Conservation (phyloP, 192 early-diverging fungal species). For the Ambispora gerdemannii region DNA sequence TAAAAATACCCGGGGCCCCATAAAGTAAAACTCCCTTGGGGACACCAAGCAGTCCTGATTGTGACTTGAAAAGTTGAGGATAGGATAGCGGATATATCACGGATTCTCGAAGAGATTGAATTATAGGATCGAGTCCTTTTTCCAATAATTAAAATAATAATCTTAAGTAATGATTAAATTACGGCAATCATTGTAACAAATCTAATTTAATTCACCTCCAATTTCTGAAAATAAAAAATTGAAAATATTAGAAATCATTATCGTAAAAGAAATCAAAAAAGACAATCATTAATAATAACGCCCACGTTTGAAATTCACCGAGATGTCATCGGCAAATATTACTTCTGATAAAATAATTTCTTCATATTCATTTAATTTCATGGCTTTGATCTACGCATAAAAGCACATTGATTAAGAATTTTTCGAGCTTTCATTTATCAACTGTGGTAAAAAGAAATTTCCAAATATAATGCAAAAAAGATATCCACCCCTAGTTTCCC, state of each 20-base stretch:
- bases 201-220: constrained; percentile 27
- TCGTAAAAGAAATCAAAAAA: neutral
- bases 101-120: constrained; percentile 86
- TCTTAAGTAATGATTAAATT: no score
- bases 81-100: constrained; percentile 95
- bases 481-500: constrained; percentile 62
- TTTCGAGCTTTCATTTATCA: neutral
- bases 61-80: constrained; percentile 84
- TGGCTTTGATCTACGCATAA: constrained; percentile 46
- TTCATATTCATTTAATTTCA: constrained; percentile 91
- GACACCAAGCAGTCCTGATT: constrained; percentile 83
- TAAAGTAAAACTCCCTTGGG: constrained; percentile 95
- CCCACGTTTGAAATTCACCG: constrained; percentile 76
- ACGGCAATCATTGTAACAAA: no score
- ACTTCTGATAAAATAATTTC: constrained; percentile 92
- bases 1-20: constrained; percentile 72
- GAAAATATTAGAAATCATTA: no score
- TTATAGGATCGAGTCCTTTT: constrained; percentile 89
- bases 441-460: neutral
- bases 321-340: constrained; percentile 88
- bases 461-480: neutral
- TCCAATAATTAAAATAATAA: constrained; percentile 24
- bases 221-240: constrained; percentile 27
- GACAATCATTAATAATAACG: neutral
- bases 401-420: neutral